phyloP scores from a whole-genome alignment of 164 flowering plant genomes.

The Vitis vinifera region DNA sequence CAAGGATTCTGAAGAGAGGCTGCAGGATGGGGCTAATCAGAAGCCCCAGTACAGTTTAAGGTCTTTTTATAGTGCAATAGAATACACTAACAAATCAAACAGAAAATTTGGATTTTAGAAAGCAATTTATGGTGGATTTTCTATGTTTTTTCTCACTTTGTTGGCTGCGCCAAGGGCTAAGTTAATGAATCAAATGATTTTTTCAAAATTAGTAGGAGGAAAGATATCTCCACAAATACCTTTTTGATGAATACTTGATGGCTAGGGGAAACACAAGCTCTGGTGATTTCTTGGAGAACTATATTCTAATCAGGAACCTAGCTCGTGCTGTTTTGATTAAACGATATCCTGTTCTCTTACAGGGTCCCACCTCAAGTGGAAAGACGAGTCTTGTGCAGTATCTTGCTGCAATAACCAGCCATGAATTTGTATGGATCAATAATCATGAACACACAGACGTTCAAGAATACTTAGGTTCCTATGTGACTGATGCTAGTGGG shows the following conservation, averaged over 20 bases:
- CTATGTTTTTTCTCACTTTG: slow-evolving; percentile 84
- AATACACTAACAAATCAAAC: slow-evolving; percentile 60
- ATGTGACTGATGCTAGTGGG: slow-evolving; percentile 75
- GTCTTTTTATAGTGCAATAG: slow-evolving; percentile 89
- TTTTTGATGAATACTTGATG: slow-evolving; percentile 40
- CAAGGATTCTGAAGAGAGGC: slow-evolving; percentile 74
- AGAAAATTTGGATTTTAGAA: slow-evolving; percentile 47
- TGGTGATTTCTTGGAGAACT: slow-evolving; percentile 42
- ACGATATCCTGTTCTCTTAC: slow-evolving; percentile 89
- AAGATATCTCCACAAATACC: slow-evolving; percentile 35
- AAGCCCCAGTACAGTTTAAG: slow-evolving; percentile 95
- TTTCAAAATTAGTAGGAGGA: slow-evolving; percentile 40
- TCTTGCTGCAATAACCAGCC: slow-evolving; percentile 84
- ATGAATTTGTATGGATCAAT: slow-evolving; percentile 88
- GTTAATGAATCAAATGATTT: slow-evolving; percentile 58
- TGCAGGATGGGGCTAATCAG: slow-evolving; percentile 98
- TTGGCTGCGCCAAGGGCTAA: slow-evolving; percentile 75
- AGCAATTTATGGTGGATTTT: slow-evolving; percentile 94
- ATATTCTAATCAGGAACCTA: slow-evolving; percentile 70
- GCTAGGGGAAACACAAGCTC: slow-evolving; percentile 9
- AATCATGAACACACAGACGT: slow-evolving; percentile 97
- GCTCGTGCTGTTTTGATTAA: slow-evolving; percentile 73
- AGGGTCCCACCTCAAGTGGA: slow-evolving; percentile 99
- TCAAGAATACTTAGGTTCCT: slow-evolving; percentile 93
- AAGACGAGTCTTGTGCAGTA: slow-evolving; percentile 94